Evolutionary conservation across 2,329 filamentous ascomycete genomes (phyloP).

Genomic region (Ceratocystis lukuohia): DNA sequence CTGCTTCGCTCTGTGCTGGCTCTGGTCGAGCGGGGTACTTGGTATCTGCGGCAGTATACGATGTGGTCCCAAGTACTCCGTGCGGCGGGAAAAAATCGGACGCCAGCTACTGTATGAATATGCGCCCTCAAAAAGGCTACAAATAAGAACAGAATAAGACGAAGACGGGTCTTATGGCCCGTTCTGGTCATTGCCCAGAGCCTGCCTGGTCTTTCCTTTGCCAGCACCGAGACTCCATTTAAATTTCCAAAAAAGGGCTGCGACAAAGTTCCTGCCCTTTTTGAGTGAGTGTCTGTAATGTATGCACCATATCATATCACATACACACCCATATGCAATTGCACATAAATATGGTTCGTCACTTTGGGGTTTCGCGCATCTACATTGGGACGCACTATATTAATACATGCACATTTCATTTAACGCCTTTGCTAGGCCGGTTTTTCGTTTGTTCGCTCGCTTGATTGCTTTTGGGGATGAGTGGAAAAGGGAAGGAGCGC

Average conservation of each 20-base stretch:
- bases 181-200: background rate
- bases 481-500: background rate
- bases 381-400: background rate
- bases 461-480: background rate
- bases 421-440: background rate
- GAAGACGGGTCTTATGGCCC: background rate
- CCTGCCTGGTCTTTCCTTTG: background rate
- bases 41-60: background rate
- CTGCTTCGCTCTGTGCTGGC: background rate
- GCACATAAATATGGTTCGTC: background rate
- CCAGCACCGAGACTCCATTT: background rate
- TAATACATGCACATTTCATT: background rate
- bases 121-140: background rate
- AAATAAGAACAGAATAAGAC: background rate
- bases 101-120: background rate
- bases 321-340: background rate
- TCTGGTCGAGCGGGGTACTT: slow-evolving; percentile 2
- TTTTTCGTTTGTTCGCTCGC: background rate
- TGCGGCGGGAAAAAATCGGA: slow-evolving; percentile 3
- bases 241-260: background rate
- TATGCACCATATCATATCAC: background rate
- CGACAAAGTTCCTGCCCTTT: slow-evolving; percentile 1
- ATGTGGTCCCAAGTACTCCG: slow-evolving; percentile 3
- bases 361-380: background rate
- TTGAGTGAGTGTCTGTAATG: background rate